Evolutionary conservation across 768 basidiomycete genomes (phyloP).

Genomic region (Paxillus involutus): DNA sequence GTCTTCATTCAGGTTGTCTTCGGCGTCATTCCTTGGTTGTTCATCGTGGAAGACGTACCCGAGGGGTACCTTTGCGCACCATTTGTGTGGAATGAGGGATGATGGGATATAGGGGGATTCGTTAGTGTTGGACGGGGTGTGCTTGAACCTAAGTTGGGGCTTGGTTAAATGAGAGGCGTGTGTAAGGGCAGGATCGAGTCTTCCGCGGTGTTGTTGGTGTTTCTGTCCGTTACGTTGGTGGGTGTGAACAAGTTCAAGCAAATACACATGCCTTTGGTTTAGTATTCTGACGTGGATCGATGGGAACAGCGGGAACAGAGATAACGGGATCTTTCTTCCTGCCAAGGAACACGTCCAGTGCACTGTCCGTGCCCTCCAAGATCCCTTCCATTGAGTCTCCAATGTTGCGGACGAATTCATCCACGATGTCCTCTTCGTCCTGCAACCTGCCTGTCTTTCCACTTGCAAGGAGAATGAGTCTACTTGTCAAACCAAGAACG

Average conservation of each 20-base stretch:
- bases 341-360: slow-evolving; percentile 77
- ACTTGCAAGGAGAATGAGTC: slow-evolving; percentile 53
- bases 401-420: slow-evolving; percentile 74
- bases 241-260: not conserved
- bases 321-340: slow-evolving; percentile 67
- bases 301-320: slow-evolving; percentile 45
- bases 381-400: slow-evolving; percentile 86
- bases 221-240: slow-evolving; percentile 30
- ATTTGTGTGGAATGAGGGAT: slow-evolving; percentile 62
- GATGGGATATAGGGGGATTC: slow-evolving; percentile 63
- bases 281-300: slow-evolving; percentile 8
- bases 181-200: slow-evolving; percentile 60
- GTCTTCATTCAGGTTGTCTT: slow-evolving; percentile 12
- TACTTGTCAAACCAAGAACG: slow-evolving; percentile 66
- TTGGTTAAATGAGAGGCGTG: slow-evolving; percentile 78
- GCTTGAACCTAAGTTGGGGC: slow-evolving; percentile 77
- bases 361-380: slow-evolving; percentile 83
- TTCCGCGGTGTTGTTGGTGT: slow-evolving; percentile 36
- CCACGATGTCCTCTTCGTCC: slow-evolving; percentile 79
- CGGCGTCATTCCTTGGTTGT: slow-evolving; percentile 19
- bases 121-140: slow-evolving; percentile 56
- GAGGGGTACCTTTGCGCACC: slow-evolving; percentile 82
- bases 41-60: slow-evolving; percentile 52
- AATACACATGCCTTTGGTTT: slow-evolving; percentile 33
- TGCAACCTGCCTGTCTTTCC: slow-evolving; percentile 41